Evolutionary conservation across 2,329 filamentous ascomycete species (phyloP).

Genomic region (Calonectria crousiana): DNA sequence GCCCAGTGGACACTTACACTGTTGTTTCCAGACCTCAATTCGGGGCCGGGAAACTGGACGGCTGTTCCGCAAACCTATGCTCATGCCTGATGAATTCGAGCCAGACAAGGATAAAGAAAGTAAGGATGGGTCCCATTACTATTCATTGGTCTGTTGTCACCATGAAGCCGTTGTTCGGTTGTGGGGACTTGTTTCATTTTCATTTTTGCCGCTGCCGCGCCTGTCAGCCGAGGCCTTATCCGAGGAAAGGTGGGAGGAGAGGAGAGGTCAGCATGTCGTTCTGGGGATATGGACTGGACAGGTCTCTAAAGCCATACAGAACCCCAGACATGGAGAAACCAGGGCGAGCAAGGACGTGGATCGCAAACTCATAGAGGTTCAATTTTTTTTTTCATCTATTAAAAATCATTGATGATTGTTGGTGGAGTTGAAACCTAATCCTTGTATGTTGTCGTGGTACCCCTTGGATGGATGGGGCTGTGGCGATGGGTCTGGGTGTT

Average conservation of each 20-base stretch:
- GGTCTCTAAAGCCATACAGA: background rate
- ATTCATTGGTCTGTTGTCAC: constrained; percentile 10
- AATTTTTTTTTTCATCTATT: constrained; percentile 11
- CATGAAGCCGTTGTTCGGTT: constrained; percentile 7
- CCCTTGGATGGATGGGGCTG: background rate
- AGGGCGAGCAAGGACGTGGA: background rate
- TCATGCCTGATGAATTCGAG: constrained; percentile 34
- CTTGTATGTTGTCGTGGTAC: background rate
- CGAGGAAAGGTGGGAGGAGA: constrained; percentile 11
- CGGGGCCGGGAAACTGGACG: constrained; percentile 12
- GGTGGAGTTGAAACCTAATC: constrained; percentile 19
- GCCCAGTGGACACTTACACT: constrained; percentile 14
- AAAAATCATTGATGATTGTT: constrained; percentile 18
- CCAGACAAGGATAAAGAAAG: constrained; percentile 21
- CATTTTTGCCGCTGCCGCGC: constrained; percentile 24
- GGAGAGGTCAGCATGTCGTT: background rate
- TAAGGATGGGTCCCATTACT: constrained; percentile 7
- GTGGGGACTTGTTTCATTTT: constrained; percentile 25
- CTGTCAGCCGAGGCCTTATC: constrained; percentile 29
- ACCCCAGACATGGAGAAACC: background rate
- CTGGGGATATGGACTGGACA: background rate
- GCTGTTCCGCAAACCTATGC: constrained; percentile 2
- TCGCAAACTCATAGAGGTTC: background rate
- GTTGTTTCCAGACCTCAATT: constrained; percentile 1
- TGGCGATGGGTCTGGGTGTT: constrained; percentile 8